phyloP scores from a whole-genome alignment of 345 rosid genomes.

The Syzygium aqueum region DNA sequence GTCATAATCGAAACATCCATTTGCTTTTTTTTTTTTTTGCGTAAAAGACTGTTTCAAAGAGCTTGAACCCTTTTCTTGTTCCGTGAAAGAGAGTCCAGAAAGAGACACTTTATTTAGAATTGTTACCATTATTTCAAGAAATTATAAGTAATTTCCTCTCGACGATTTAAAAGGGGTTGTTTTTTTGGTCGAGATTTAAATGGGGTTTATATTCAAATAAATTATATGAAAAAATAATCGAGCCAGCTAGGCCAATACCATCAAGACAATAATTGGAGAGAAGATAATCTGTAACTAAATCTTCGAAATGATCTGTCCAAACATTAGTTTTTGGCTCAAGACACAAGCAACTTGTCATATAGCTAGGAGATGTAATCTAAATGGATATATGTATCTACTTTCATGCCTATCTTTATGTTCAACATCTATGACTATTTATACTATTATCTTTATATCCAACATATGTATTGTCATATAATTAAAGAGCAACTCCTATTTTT shows the following conservation, averaged over 20 bases:
- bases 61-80: neutral
- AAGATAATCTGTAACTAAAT: neutral
- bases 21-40: neutral
- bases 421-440: neutral
- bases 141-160: neutral
- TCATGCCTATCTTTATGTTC: neutral
- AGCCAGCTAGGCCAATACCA: neutral
- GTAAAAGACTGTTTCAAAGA: neutral
- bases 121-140: neutral
- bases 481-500: neutral
- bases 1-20: neutral
- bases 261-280: neutral
- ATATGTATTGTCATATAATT: neutral
- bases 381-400: neutral
- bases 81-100: neutral
- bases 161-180: neutral
- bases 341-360: neutral
- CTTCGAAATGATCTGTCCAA: neutral
- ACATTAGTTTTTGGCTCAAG: neutral
- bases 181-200: neutral
- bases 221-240: neutral
- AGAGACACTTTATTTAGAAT: neutral
- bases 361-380: neutral
- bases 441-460: neutral
- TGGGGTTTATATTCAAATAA: neutral